Evolutionary conservation across 2,329 filamentous ascomycete species (phyloP).

Genomic region (Alternaria consortialis): DNA sequence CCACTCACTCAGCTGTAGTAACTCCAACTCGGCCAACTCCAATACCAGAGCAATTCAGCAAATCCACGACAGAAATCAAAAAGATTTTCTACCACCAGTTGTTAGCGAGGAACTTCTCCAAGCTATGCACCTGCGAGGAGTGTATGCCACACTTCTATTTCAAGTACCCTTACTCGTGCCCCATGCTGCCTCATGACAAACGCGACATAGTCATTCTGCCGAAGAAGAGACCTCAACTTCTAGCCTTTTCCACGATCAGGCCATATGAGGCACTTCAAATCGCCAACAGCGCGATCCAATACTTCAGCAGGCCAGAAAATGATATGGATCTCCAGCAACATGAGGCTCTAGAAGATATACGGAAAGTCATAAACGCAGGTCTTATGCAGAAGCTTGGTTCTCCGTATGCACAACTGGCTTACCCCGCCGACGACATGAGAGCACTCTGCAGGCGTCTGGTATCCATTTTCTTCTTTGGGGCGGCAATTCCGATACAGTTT

Average conservation of each 20-base stretch:
- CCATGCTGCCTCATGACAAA: rapidly evolving
- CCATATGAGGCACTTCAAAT: background rate
- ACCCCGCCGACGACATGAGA: background rate
- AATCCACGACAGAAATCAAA: no score
- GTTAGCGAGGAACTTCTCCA: background rate
- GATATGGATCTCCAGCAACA: background rate
- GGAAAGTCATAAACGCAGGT: rapidly evolving
- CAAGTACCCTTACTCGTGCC: background rate
- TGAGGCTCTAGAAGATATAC: background rate
- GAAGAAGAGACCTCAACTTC: background rate
- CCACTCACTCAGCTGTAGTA: background rate
- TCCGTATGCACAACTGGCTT: background rate
- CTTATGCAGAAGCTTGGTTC: background rate
- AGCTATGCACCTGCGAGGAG: background rate
- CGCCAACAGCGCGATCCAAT: background rate
- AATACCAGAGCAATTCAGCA: no score
- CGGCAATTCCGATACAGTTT: background rate
- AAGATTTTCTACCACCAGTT: background rate
- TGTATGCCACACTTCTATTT: background rate
- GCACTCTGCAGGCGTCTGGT: background rate
- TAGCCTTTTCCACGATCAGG: background rate
- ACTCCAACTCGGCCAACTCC: background rate
- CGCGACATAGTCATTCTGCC: background rate
- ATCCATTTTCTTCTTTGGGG: background rate
- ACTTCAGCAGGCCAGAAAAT: background rate